Evolutionary conservation across 2,329 filamentous ascomycete species (phyloP).

Genomic region (Scytalidium sp.): DNA sequence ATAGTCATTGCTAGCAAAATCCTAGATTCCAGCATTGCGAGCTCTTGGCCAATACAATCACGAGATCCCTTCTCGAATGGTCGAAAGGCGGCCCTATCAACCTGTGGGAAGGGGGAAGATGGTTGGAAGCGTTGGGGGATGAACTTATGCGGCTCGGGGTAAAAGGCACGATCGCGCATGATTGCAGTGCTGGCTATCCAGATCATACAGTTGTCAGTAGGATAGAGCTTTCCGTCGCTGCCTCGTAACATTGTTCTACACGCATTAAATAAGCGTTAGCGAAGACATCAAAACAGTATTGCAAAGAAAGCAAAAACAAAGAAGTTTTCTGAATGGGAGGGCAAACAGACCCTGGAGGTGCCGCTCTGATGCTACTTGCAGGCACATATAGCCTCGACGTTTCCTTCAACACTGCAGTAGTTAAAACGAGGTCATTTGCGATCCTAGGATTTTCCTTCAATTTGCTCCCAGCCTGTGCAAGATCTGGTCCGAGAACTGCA

Average conservation of each 20-base stretch:
- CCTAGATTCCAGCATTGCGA: slow-evolving; percentile 47
- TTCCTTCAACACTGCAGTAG: slow-evolving; percentile 18
- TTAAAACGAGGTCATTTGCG: slow-evolving; percentile 15
- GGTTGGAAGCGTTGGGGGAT: slow-evolving; percentile 45
- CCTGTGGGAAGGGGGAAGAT: slow-evolving; percentile 18
- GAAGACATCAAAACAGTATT: not conserved
- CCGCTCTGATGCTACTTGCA: slow-evolving; percentile 1
- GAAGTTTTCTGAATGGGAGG: not conserved
- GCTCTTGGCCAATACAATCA: slow-evolving; percentile 55
- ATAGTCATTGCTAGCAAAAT: slow-evolving; percentile 43
- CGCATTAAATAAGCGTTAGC: not conserved
- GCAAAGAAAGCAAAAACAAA: not conserved
- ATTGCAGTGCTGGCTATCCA: slow-evolving; percentile 1
- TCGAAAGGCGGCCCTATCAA: slow-evolving; percentile 42
- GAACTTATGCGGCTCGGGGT: slow-evolving; percentile 40
- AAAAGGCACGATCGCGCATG: slow-evolving; percentile 25
- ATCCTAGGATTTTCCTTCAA: slow-evolving; percentile 11
- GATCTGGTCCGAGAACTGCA: slow-evolving; percentile 12
- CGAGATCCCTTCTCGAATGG: slow-evolving; percentile 53
- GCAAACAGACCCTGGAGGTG: not conserved
- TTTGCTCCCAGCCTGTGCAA: not conserved
- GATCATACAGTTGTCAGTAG: slow-evolving; percentile 3
- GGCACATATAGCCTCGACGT: slow-evolving; percentile 14
- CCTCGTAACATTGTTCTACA: not conserved
- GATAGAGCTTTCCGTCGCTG: not conserved